Percentiles rank a stretch among this genome's conserved stretches.
These are phyloP conservation scores for Pisolithus albus DNA, from an alignment of 768 basidiomycete genomes.

Conservation along the genomic window DNA sequence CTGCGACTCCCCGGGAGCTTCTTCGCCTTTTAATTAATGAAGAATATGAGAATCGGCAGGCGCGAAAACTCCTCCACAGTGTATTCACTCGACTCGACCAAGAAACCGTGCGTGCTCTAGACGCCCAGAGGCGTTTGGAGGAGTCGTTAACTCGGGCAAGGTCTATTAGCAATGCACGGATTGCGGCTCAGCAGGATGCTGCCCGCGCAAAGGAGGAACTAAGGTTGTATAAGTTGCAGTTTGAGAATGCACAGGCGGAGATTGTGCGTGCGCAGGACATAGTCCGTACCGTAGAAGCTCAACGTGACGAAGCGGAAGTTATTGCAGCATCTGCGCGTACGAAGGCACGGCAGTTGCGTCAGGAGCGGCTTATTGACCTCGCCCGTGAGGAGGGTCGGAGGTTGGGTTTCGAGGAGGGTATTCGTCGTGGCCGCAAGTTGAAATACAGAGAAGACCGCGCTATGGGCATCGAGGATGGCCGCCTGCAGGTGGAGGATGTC, in stretches of 20 bases:
- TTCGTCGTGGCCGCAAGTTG: slow-evolving; percentile 28
- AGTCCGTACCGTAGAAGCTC: slow-evolving; percentile 40
- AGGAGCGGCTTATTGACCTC: slow-evolving; percentile 40
- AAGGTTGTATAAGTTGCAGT: slow-evolving; percentile 49
- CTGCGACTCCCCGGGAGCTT: slow-evolving; percentile 23
- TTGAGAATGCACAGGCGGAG: slow-evolving; percentile 54
- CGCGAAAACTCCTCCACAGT: slow-evolving; percentile 31
- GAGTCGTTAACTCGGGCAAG: slow-evolving; percentile 24
- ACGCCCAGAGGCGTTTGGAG: slow-evolving; percentile 28
- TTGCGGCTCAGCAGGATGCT: slow-evolving; percentile 25
- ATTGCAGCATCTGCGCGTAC: slow-evolving; percentile 40
- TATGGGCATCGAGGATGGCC: slow-evolving; percentile 7
- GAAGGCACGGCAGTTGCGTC: slow-evolving; percentile 37
- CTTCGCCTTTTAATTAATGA: slow-evolving; percentile 32
- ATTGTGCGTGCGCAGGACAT: slow-evolving; percentile 49
- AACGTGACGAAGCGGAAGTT: slow-evolving; percentile 44
- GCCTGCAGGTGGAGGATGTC: slow-evolving; percentile 13
- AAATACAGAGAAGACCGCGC: slow-evolving; percentile 23
- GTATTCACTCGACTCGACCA: slow-evolving; percentile 34
- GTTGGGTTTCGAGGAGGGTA: slow-evolving; percentile 48
- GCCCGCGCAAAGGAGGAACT: slow-evolving; percentile 40
- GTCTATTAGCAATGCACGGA: slow-evolving; percentile 27
- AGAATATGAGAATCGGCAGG: slow-evolving; percentile 35
- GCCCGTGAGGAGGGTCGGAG: slow-evolving; percentile 51
- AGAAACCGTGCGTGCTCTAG: slow-evolving; percentile 31